A percentile compares a stretch with the other conserved stretches of the same genome.
Evolutionary conservation across 2,329 filamentous ascomycete species (phyloP).

Genomic region (Pseudogymnoascus sp.): DNA sequence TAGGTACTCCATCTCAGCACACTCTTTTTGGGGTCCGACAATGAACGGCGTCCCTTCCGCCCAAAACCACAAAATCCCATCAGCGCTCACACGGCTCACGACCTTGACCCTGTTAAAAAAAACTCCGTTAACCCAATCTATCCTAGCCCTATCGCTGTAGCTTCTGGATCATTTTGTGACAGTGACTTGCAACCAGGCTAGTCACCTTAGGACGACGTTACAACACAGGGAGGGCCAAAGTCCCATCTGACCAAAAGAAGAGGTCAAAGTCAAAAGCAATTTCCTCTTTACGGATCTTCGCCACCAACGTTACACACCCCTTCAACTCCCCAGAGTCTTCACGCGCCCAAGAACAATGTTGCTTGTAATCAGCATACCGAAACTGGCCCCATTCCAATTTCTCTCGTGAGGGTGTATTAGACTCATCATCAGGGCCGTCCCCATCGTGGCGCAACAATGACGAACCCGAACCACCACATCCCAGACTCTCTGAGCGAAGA

Average conservation of each 20-base stretch:
- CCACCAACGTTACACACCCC: background rate
- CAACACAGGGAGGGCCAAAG: background rate
- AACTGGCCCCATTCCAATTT: constrained; percentile 1
- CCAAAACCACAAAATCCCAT: background rate
- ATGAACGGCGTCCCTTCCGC: background rate
- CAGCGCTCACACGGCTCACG: background rate
- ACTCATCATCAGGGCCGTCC: background rate
- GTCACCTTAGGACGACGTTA: background rate
- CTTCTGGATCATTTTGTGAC: background rate
- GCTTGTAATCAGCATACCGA: background rate
- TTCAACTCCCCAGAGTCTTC: background rate
- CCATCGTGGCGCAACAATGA: background rate
- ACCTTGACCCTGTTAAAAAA: background rate
- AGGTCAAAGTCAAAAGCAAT: constrained; percentile 7
- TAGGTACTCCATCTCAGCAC: background rate
- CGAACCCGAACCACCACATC: constrained; percentile 1
- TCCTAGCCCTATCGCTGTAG: background rate
- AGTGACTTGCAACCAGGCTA: constrained; percentile 3
- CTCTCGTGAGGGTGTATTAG: background rate
- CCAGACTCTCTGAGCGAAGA: background rate
- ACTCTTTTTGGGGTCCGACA: background rate
- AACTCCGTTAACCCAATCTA: background rate
- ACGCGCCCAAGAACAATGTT: background rate
- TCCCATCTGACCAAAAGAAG: constrained; percentile 1
- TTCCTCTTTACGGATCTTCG: constrained; percentile 11